These are phyloP conservation scores for Liriodendron chinense DNA, from an alignment of 164 flowering plant genomes.

Conservation along the genomic window DNA sequence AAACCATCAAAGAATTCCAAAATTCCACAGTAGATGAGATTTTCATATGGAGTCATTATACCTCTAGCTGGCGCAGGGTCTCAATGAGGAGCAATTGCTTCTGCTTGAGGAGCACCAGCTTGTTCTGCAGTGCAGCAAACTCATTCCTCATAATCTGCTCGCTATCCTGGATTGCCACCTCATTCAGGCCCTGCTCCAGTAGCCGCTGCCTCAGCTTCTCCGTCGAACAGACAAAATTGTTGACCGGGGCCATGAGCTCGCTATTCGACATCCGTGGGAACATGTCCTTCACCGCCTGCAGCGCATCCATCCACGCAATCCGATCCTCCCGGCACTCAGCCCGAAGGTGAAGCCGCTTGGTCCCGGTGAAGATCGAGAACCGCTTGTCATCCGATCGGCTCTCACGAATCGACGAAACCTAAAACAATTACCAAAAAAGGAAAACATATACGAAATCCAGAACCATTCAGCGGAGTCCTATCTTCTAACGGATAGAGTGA, in stretches of 20 bases:
- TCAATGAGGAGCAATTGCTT: constrained; percentile 74
- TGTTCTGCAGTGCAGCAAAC: constrained; percentile 43
- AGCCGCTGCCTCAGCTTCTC: constrained; percentile 76
- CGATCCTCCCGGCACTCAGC: constrained; percentile 83
- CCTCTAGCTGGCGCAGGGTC: constrained; percentile 89
- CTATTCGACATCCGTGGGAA: constrained; percentile 88
- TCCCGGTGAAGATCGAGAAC: constrained; percentile 71
- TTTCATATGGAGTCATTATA: constrained; percentile 23
- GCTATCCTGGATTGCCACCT: constrained; percentile 56
- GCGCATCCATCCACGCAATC: constrained; percentile 77
- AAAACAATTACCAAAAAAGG: not conserved
- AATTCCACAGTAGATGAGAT: constrained; percentile 1
- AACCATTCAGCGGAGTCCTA: not conserved
- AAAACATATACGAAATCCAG: not conserved
- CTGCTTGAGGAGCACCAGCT: constrained; percentile 76
- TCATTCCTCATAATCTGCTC: constrained; percentile 61
- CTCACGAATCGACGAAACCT: constrained; percentile 73
- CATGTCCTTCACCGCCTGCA: constrained; percentile 93
- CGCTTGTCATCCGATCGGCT: constrained; percentile 68
- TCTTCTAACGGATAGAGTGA: not conserved
- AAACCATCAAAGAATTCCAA: not conserved
- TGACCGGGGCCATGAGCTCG: constrained; percentile 67
- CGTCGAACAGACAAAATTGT: constrained; percentile 51
- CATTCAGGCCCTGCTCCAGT: constrained; percentile 68
- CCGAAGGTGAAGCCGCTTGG: constrained; percentile 82